A percentile compares a stretch with the other conserved stretches of the same genome.
Evolutionary conservation across 2,329 filamentous ascomycete genomes (phyloP).

Genomic region (Lojkania enalia): DNA sequence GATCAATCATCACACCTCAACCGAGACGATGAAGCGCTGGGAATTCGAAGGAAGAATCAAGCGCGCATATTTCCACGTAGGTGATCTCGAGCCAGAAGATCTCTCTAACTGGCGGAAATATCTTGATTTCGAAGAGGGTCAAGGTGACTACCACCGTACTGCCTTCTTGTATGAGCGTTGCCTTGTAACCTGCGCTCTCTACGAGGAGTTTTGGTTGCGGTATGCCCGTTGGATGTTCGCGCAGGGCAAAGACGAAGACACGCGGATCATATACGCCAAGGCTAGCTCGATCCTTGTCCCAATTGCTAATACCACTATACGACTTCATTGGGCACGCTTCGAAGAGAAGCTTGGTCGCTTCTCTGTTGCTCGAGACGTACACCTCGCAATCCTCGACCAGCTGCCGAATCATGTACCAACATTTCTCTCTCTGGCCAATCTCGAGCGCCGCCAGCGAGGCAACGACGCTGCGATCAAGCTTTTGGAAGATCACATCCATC

Average conservation of each 20-base stretch:
- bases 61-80: constrained; percentile 95
- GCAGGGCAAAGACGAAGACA: constrained; percentile 79
- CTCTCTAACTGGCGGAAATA: constrained; percentile 93
- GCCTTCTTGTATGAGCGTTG: constrained; percentile 93
- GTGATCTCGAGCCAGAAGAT: constrained; percentile 83
- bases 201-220: constrained; percentile 98
- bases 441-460: constrained; percentile 80
- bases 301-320: constrained; percentile 78
- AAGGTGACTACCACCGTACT: constrained; percentile 74
- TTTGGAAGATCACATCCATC: constrained; percentile 76
- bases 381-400: constrained; percentile 74
- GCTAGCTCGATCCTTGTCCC: constrained; percentile 85
- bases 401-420: constrained; percentile 85
- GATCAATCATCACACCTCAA: constrained; percentile 77
- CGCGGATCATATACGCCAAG: constrained; percentile 87
- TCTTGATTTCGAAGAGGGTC: constrained; percentile 88
- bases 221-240: constrained; percentile 90
- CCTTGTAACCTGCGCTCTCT: constrained; percentile 87
- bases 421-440: constrained; percentile 83
- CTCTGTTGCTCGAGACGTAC: constrained; percentile 81
- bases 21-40: constrained; percentile 90
- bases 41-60: constrained; percentile 94
- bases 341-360: constrained; percentile 82
- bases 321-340: constrained; percentile 91
- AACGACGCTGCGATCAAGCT: constrained; percentile 83